Percentiles rank a stretch among this genome's conserved stretches.
These are phyloP conservation scores for Entophlyctis luteolus DNA, from an alignment of 192 early-diverging fungal genomes.

Conservation along the genomic window DNA sequence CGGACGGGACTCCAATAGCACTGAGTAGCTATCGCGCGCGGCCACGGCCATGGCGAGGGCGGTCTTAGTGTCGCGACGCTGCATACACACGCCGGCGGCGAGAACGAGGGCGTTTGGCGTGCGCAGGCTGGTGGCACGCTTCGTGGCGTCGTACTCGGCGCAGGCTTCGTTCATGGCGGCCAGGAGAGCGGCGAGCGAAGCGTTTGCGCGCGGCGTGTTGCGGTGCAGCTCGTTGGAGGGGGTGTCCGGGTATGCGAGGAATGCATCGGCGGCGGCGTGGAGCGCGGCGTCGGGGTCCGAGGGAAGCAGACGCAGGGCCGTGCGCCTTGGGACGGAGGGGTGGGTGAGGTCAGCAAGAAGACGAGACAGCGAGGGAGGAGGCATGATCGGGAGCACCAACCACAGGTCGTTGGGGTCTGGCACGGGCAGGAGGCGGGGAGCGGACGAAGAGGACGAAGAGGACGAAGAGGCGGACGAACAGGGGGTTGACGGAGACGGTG, in stretches of 20 bases:
- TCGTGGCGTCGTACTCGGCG: not conserved
- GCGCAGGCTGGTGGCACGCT: not conserved
- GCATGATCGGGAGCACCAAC: not conserved
- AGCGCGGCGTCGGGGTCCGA: not conserved
- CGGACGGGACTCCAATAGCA: not conserved
- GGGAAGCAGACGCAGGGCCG: not conserved
- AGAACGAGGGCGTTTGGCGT: not conserved
- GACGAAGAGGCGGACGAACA: too few species aligned
- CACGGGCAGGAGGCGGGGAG: not conserved
- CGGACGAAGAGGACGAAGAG: not conserved
- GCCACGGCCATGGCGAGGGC: not conserved
- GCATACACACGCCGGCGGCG: not conserved
- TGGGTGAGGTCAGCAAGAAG: not conserved
- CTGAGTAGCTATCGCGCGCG: not conserved
- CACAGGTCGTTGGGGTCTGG: slow-evolving; percentile 1
- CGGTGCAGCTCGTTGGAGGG: not conserved
- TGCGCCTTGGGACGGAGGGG: not conserved
- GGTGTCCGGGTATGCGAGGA: not conserved
- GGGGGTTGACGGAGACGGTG: not conserved
- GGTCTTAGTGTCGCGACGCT: not conserved
- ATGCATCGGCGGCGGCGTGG: not conserved
- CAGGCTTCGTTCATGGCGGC: too few species aligned
- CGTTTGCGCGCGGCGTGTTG: not conserved
- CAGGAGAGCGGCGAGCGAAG: not conserved
- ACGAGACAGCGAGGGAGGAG: not conserved